phyloP scores from a whole-genome alignment of 176 grass and related monocot genomes.

The Leersia perrieri region DNA sequence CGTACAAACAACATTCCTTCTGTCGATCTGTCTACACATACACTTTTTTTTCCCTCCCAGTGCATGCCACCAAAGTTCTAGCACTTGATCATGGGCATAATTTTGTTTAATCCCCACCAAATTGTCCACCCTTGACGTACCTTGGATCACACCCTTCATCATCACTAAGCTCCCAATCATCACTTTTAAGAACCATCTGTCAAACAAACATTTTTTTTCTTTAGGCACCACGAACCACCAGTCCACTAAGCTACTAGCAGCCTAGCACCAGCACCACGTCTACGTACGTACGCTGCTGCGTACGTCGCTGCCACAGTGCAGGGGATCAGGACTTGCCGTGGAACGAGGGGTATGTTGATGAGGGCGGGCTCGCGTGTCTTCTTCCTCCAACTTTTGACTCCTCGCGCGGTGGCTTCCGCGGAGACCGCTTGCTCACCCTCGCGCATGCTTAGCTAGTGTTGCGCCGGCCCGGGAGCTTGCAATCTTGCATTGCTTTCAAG shows the following conservation, averaged over 20 bases:
- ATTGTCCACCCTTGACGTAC: slow-evolving; percentile 38
- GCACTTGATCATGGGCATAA: slow-evolving; percentile 19
- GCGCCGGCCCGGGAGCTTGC: neutral
- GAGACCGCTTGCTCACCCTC: neutral
- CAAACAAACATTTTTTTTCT: neutral
- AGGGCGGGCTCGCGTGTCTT: neutral
- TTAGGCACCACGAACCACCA: slow-evolving; percentile 14
- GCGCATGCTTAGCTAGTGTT: slow-evolving; percentile 10
- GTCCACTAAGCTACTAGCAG: no score
- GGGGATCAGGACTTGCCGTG: slow-evolving; percentile 28
- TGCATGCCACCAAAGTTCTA: slow-evolving; percentile 10
- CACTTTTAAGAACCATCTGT: neutral
- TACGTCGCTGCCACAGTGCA: neutral
- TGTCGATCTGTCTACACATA: neutral
- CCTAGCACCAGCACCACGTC: neutral
- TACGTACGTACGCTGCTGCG: neutral
- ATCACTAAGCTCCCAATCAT: slow-evolving; percentile 25
- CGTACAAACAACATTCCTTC: neutral
- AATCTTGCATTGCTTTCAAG: slow-evolving; percentile 63
- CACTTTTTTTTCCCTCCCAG: neutral
- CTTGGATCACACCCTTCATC: slow-evolving; percentile 49
- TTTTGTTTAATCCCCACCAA: slow-evolving; percentile 31
- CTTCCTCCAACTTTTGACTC: neutral
- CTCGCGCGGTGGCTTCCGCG: neutral
- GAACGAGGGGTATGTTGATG: slow-evolving; percentile 34